Evolutionary conservation across 805 yeast species (phyloP).

Genomic region (Starmera caribaea): DNA sequence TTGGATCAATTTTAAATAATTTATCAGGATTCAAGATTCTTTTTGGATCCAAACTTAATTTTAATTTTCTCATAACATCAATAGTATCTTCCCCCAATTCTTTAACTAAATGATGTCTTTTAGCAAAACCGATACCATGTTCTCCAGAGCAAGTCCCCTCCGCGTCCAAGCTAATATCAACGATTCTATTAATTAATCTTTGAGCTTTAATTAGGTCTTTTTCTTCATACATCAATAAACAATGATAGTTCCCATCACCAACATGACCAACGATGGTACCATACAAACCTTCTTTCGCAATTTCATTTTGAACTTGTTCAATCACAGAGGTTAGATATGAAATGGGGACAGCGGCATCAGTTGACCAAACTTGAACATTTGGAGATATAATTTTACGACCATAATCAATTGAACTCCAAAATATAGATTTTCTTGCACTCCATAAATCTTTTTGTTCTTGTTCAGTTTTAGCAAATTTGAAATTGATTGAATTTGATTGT

Average conservation of each 20-base stretch:
- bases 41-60: constrained; percentile 59
- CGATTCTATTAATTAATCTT: constrained; percentile 44
- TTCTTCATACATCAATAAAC: constrained; percentile 47
- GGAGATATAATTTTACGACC: constrained; percentile 36
- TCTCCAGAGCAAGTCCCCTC: constrained; percentile 81
- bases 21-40: constrained; percentile 67
- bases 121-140: constrained; percentile 72
- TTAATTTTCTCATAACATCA: constrained; percentile 57
- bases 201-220: constrained; percentile 37
- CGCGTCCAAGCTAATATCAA: constrained; percentile 45
- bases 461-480: constrained; percentile 45
- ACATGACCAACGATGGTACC: constrained; percentile 64
- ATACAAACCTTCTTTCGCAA: constrained; percentile 37
- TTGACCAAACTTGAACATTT: constrained; percentile 49
- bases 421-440: constrained; percentile 58
- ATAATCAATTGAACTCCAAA: constrained; percentile 52
- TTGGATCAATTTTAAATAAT: constrained; percentile 53
- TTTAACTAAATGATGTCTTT: constrained; percentile 41
- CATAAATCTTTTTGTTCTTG: constrained; percentile 55
- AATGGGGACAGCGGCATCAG: constrained; percentile 71
- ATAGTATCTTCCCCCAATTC: constrained; percentile 60
- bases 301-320: constrained; percentile 44
- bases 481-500: constrained; percentile 36
- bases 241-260: constrained; percentile 71
- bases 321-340: constrained; percentile 50